phyloP scores from a whole-genome alignment of 176 grass and related monocot species.

The Bonia amplexicaulis region DNA sequence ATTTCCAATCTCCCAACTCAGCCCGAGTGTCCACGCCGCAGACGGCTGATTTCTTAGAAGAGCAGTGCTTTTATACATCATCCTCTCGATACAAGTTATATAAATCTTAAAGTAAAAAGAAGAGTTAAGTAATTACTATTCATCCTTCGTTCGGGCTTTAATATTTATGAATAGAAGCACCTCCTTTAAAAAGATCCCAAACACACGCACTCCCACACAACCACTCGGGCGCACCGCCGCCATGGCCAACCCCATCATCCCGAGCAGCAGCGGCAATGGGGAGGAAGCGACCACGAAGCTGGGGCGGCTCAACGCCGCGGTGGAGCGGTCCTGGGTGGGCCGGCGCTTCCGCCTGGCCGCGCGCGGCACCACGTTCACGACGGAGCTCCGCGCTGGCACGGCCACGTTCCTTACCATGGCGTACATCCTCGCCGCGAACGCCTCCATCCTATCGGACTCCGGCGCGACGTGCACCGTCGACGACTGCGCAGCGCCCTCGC shows the following conservation, averaged over 20 bases:
- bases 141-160: too few relatives aligned
- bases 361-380: slow-evolving; percentile 66
- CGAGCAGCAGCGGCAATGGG: not conserved
- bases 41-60: not conserved
- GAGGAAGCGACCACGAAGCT: slow-evolving; percentile 23
- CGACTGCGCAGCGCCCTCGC: slow-evolving; percentile 46
- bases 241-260: slow-evolving; percentile 47
- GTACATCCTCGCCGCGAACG: slow-evolving; percentile 82
- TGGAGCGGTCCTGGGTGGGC: slow-evolving; percentile 45
- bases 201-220: not conserved
- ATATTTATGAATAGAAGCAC: too few relatives aligned
- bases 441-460: slow-evolving; percentile 75
- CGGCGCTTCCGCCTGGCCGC: slow-evolving; percentile 32
- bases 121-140: too few relatives aligned
- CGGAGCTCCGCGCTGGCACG: slow-evolving; percentile 75
- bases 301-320: slow-evolving; percentile 33
- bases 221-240: not conserved
- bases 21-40: not conserved
- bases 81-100: too few relatives aligned
- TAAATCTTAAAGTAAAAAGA: too few relatives aligned
- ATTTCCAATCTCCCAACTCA: not conserved
- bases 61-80: too few relatives aligned
- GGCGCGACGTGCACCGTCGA: slow-evolving; percentile 58
- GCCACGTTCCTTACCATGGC: slow-evolving; percentile 88
- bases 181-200: slow-evolving; percentile 28